phyloP scores from a whole-genome alignment of 306 rosid genomes.

The Acmispon strigosus region DNA sequence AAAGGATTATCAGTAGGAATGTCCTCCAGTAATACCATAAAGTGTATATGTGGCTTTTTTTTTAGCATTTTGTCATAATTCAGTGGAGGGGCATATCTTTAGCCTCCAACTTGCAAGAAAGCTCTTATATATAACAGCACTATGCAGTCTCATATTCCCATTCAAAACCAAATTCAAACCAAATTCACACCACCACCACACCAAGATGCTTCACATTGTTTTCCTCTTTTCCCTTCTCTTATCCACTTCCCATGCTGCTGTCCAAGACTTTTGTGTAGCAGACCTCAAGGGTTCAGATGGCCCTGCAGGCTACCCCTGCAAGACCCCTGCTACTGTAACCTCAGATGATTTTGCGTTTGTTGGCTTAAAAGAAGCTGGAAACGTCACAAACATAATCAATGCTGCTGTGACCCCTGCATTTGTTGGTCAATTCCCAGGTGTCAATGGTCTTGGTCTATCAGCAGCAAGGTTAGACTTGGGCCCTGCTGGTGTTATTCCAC shows the following conservation, averaged over 20 bases:
- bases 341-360: conserved; percentile 47
- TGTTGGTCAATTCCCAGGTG: conserved; percentile 59
- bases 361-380: conserved; percentile 41
- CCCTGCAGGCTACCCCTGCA: conserved; percentile 71
- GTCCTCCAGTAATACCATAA: not conserved
- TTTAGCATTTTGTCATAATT: conserved; percentile 25
- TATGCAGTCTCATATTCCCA: not conserved
- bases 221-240: conserved; percentile 44
- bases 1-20: not conserved
- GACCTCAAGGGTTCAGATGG: conserved; percentile 44
- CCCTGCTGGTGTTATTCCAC: conserved; percentile 67
- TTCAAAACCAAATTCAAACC: not conserved
- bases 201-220: conserved; percentile 44
- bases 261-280: conserved; percentile 69
- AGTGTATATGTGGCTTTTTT: not conserved
- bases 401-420: conserved; percentile 85
- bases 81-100: not conserved
- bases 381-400: conserved; percentile 48
- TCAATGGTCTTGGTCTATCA: conserved; percentile 74
- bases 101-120: conserved; percentile 33
- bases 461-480: conserved; percentile 57
- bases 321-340: conserved; percentile 32
- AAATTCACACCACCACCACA: not conserved
- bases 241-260: conserved; percentile 42
- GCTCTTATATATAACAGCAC: conserved; percentile 18